Base-by-base conservation (phyloP, 1,284 basidiomycete species). In the Rhodotorula sp. region DNA sequence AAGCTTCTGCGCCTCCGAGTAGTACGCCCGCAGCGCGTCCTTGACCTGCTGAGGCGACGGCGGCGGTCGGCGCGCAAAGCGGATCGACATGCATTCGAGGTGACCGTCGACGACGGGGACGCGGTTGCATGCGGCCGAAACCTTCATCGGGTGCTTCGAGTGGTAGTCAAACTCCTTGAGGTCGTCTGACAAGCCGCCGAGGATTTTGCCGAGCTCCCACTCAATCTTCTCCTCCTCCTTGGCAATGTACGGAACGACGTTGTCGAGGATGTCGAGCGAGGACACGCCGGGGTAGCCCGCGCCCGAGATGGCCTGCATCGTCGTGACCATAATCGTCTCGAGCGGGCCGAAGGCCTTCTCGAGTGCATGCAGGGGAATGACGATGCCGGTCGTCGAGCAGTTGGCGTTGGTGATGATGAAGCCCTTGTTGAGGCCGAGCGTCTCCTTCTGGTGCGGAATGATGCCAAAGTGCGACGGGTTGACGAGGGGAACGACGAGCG, bases 371-470 rank as follows among this genome's bases (percentile, higher is more conserved):
- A 99, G 88, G 20, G 94, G 93, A 54, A 99, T 89, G 71, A 96
- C 93, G 73, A 91, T 85, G 34, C 90, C 95, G 2, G 96, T 99
- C 24, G 96, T 98, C 47, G 92, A 92, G 83, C 96, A 99, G 83
- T 99, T 99, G 75, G 96, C 96, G 81, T 99, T 99, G 67, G 93
- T 95, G 73, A 99, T 89, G 80, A 99, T 95, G 84, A 93, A 99
- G 5, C 96, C 96, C 76, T 89, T 90, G 67, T 86, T 84, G 19
- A 94, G 85, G 5, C 90, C 89, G 74, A 90, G 89, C 29, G 86
- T 81, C 17, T 86, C 79, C 70, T 85, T 88, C 82, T 99, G 96
- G 78, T 93, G 89, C 0, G 86, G 85, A 76, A 99, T 84, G 79
- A 99, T 92, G 72, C 86, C 83, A 62, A 98, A 84, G 81, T 99